Conservation (phyloP, 805 yeast species). For the Schizosaccharomyces japonicus region DNA sequence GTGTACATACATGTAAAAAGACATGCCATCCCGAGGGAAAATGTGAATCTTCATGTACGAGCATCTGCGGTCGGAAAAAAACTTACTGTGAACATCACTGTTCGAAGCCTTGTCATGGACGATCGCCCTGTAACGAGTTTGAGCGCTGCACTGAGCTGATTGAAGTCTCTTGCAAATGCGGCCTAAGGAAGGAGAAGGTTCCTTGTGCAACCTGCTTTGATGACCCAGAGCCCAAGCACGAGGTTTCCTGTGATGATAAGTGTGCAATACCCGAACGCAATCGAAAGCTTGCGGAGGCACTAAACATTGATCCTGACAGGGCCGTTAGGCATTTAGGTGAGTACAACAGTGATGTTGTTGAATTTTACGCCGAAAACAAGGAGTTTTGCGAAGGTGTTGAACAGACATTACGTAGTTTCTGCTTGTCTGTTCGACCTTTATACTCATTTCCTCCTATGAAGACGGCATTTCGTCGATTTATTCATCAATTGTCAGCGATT, state of each 20-base stretch:
- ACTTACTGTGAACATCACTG: constrained; percentile 47
- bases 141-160: constrained; percentile 24
- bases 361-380: constrained; percentile 25
- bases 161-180: constrained; percentile 38
- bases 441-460: constrained; percentile 56
- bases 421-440: constrained; percentile 14
- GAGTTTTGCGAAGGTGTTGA: constrained; percentile 29
- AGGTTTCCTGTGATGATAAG: constrained; percentile 41
- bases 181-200: constrained; percentile 24
- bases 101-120: constrained; percentile 37
- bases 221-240: constrained; percentile 18
- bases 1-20: constrained; percentile 29
- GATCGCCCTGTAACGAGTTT: constrained; percentile 25
- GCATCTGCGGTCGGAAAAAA: constrained; percentile 29
- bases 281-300: constrained; percentile 36
- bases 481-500: constrained; percentile 41
- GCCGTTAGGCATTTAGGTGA: not conserved
- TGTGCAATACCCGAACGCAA: constrained; percentile 43
- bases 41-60: constrained; percentile 36
- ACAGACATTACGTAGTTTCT: constrained; percentile 26
- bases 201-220: constrained; percentile 30
- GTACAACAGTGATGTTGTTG: not conserved
- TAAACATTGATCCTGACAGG: constrained; percentile 13
- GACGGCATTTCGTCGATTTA: constrained; percentile 39
- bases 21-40: constrained; percentile 36